Evolutionary conservation across 495 filamentous ascomycete genomes (phyloP).

Genomic region (Penicillium lividum): DNA sequence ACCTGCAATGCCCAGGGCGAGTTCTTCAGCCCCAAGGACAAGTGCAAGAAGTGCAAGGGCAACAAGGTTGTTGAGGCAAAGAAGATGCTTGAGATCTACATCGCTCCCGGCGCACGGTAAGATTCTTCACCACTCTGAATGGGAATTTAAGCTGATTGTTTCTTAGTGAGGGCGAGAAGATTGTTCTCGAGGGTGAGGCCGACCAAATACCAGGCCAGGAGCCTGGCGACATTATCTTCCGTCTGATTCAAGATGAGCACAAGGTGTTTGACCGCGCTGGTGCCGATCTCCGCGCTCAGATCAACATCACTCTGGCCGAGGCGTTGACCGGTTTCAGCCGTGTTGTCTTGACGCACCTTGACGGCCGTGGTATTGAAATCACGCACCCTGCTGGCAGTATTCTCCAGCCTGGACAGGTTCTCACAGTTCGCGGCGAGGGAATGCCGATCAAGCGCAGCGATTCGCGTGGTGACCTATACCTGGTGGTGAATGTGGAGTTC

Average conservation of each 20-base stretch:
- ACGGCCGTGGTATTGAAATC: constrained; percentile 86
- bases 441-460: constrained; percentile 92
- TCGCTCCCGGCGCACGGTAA: constrained; percentile 78
- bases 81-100: constrained; percentile 95
- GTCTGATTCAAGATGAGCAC: constrained; percentile 79
- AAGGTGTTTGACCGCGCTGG: constrained; percentile 77
- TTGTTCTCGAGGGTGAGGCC: constrained; percentile 90
- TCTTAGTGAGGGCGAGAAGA: constrained; percentile 74
- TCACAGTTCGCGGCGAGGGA: constrained; percentile 85
- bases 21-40: constrained; percentile 89
- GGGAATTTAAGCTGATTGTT: not conserved
- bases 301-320: constrained; percentile 80
- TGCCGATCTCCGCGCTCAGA: constrained; percentile 74
- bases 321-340: constrained; percentile 86
- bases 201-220: constrained; percentile 90
- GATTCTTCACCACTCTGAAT: constrained; percentile 5
- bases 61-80: constrained; percentile 75
- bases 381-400: constrained; percentile 71
- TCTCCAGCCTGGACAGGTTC: constrained; percentile 74
- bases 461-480: constrained; percentile 79
- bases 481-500: constrained; percentile 84
- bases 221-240: constrained; percentile 91
- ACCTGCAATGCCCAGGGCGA: constrained; percentile 79
- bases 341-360: constrained; percentile 88
- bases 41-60: constrained; percentile 98